Conservation (phyloP, 805 yeast genomes). For the Yarrowia keelungensis region DNA sequence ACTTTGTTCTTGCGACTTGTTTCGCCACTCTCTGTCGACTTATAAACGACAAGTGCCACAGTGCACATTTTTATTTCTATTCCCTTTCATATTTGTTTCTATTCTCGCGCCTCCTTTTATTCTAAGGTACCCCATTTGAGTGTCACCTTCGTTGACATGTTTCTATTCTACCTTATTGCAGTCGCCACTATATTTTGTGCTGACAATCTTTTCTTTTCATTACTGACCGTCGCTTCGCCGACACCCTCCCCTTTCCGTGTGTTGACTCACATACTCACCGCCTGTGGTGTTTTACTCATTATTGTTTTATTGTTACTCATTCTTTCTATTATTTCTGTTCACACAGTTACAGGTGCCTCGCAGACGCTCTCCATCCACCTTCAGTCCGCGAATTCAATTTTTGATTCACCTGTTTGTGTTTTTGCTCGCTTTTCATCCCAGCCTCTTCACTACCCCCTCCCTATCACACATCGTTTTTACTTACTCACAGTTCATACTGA, state of each 20-base stretch:
- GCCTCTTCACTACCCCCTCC: background rate
- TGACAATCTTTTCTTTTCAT: background rate
- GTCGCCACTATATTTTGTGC: background rate
- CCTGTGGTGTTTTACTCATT: constrained; percentile 8
- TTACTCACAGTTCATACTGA: constrained; percentile 12
- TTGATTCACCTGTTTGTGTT: constrained; percentile 14
- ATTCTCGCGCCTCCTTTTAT: too few relatives aligned
- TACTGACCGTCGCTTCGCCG: background rate
- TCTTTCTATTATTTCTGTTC: background rate
- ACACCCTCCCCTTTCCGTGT: background rate
- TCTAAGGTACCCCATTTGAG: background rate
- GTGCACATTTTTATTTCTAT: background rate
- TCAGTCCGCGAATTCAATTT: constrained; percentile 7
- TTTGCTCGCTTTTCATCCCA: background rate
- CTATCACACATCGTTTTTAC: constrained; percentile 6
- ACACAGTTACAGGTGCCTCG: background rate
- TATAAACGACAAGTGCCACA: background rate
- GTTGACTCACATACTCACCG: constrained; percentile 11
- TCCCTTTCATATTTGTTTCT: background rate
- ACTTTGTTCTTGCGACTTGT: background rate
- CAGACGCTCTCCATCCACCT: constrained; percentile 10
- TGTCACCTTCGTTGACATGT: background rate
- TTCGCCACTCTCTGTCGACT: constrained; percentile 12
- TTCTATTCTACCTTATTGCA: background rate
- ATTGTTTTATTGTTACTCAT: background rate